Base-by-base conservation (phyloP, 176 grass and related monocot genomes). In the Microstegium vimineum region DNA sequence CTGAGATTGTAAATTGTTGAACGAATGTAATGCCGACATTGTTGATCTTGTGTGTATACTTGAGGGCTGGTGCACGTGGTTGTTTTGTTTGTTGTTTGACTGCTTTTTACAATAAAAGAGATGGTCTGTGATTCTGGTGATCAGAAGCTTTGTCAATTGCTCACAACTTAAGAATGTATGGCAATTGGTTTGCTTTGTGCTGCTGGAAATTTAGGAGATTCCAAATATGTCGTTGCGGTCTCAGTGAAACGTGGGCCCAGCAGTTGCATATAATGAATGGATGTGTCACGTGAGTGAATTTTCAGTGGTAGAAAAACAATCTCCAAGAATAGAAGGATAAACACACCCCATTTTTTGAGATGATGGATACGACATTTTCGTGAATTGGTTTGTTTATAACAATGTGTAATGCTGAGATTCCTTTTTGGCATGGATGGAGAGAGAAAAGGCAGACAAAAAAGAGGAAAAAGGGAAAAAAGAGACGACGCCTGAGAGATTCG, bases 401-500 rank as follows among this genome's bases (percentile, higher is more conserved):
- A 41, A 41, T 41, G 38, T 41, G 9, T 4, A 10, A 41, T 41
- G 38, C 38, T 41, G 11, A 41, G 9, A 10, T 11, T 41, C 10
- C 38, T 41, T 41, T 41, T 11, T n/a, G n/a, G n/a, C n/a, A n/a
- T n/a, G n/a, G n/a, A n/a, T n/a, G n/a, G n/a, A n/a, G n/a, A n/a
- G n/a, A n/a, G n/a, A n/a, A n/a, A n/a, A n/a, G n/a, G n/a, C n/a
- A n/a, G n/a, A n/a, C n/a, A n/a, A n/a, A n/a, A n/a, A n/a, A n/a
- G n/a, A 0, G 11, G 26, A 36, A 26, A n/a, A n/a, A 0, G 1
- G 1, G 1, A 3, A 13, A 36, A 26, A 26, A 2, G 1, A 17
- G 1, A 7, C 94, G 89, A 89, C 95, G 91, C 92, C 92, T 98
- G 96, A 98, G 96, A 98, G 96, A 98, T 98, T 98, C 90, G 96